Percentiles rank a stretch among this genome's conserved stretches.
Conservation (phyloP, 371 early-diverging fungal species). For the Ecytonucleospora hepatopenaei region DNA sequence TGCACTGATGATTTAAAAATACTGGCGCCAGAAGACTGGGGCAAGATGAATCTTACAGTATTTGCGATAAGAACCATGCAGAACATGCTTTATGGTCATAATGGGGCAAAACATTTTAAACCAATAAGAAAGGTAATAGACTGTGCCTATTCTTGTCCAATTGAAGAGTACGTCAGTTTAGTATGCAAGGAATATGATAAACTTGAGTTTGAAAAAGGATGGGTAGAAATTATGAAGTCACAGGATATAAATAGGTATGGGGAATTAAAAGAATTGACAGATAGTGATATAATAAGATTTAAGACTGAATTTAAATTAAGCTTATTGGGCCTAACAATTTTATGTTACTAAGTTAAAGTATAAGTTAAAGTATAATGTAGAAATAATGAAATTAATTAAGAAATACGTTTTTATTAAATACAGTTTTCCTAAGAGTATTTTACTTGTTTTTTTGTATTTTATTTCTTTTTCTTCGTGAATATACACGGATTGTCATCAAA, state of each 20-base stretch:
- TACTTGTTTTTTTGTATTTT: no score
- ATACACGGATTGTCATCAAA: no score
- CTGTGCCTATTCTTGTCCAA: conserved; percentile 37
- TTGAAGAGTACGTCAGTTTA: conserved; percentile 49
- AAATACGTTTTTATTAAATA: no score
- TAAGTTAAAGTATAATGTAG: no score
- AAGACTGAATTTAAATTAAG: no score
- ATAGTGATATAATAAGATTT: conserved; percentile 54
- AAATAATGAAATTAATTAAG: no score
- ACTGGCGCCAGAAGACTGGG: conserved; percentile 56
- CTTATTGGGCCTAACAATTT: no score
- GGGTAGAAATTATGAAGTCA: conserved; percentile 48
- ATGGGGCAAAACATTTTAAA: conserved; percentile 39
- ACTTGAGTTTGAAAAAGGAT: conserved; percentile 38
- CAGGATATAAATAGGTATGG: conserved; percentile 56
- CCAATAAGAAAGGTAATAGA: conserved; percentile 39
- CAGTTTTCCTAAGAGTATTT: no score
- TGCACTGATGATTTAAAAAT: conserved; percentile 65
- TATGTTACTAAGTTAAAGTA: no score
- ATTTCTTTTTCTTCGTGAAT: no score
- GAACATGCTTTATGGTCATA: conserved; percentile 52
- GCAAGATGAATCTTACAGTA: conserved; percentile 63
- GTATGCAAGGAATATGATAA: conserved; percentile 26
- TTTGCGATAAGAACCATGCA: conserved; percentile 71
- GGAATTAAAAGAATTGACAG: conserved; percentile 51